Evolutionary conservation across 2,329 filamentous ascomycete genomes (phyloP).

Genomic region (Sclerotinia minor): DNA sequence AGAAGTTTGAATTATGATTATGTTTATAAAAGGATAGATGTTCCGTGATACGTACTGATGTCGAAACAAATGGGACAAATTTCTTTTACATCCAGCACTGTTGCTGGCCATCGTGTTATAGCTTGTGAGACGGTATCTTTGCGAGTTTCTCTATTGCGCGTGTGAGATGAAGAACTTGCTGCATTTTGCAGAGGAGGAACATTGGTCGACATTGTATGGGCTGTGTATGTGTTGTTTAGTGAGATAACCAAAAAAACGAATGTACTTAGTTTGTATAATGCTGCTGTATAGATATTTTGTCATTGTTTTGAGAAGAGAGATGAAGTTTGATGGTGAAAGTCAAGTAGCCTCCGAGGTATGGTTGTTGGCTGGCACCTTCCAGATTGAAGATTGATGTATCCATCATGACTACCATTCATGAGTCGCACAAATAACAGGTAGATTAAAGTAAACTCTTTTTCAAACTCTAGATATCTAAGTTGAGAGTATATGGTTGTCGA

Average conservation of each 20-base stretch:
- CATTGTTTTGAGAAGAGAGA: constrained; percentile 31
- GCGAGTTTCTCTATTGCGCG: not conserved
- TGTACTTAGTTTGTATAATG: not conserved
- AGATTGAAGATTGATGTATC: not conserved
- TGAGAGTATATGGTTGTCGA: not conserved
- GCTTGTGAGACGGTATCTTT: accelerated
- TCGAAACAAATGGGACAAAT: constrained; percentile 1
- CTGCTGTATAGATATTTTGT: constrained; percentile 14
- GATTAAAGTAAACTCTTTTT: not conserved
- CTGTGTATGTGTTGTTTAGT: not conserved
- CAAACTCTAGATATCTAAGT: not conserved
- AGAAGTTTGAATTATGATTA: not conserved
- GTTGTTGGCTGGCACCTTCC: not conserved
- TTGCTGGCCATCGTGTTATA: not conserved
- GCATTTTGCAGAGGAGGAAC: not conserved
- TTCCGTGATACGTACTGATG: not conserved
- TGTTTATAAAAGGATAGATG: not conserved
- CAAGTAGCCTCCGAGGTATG: too few species aligned
- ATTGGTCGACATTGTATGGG: not conserved
- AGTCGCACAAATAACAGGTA: too few species aligned
- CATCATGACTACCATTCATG: not conserved
- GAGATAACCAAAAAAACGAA: not conserved
- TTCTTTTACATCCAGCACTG: not conserved
- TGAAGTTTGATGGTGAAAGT: not conserved
- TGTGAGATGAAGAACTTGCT: not conserved